Percentiles rank a stretch among this genome's conserved stretches.
Conservation (phyloP, 805 yeast species). For the Saccharomycopsis fodiens region DNA sequence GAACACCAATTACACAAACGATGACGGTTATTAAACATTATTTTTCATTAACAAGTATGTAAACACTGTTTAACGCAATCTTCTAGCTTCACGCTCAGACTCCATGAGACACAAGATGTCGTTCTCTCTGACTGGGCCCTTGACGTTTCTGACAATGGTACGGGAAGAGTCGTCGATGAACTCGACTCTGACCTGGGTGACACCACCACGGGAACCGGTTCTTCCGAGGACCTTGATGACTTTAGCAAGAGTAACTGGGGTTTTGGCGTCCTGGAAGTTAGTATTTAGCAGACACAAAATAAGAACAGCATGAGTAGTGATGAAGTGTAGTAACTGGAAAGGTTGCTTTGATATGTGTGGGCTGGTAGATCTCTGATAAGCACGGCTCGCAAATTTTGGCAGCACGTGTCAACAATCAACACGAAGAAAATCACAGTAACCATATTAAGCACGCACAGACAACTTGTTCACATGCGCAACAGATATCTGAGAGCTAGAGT, state of each 20-base stretch:
- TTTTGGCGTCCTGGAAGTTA: slow-evolving; percentile 39
- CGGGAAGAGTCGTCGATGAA: slow-evolving; percentile 92
- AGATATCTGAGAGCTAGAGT: too few relatives aligned
- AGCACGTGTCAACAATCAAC: too few relatives aligned
- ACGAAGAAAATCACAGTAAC: too few relatives aligned
- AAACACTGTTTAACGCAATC: slow-evolving; percentile 58
- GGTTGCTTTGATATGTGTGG: too few relatives aligned
- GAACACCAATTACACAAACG: too few relatives aligned
- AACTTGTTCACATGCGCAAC: too few relatives aligned
- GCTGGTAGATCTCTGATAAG: too few relatives aligned
- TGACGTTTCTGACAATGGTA: slow-evolving; percentile 95
- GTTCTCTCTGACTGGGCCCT: slow-evolving; percentile 97
- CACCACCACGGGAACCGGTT: slow-evolving; percentile 99
- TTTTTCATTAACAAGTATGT: background rate
- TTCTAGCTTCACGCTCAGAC: slow-evolving; percentile 99
- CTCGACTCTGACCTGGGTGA: slow-evolving; percentile 96
- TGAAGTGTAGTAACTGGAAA: too few relatives aligned
- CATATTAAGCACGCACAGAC: too few relatives aligned
- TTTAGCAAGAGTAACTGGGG: slow-evolving; percentile 98
- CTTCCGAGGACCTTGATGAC: slow-evolving; percentile 99
- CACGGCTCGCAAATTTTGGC: too few relatives aligned
- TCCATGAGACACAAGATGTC: slow-evolving; percentile 99
- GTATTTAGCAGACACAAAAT: background rate
- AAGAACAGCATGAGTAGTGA: too few relatives aligned
- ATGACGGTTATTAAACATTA: background rate